Evolutionary conservation across 768 basidiomycete species (phyloP).

Genomic region (Leccinum aurantiacum): DNA sequence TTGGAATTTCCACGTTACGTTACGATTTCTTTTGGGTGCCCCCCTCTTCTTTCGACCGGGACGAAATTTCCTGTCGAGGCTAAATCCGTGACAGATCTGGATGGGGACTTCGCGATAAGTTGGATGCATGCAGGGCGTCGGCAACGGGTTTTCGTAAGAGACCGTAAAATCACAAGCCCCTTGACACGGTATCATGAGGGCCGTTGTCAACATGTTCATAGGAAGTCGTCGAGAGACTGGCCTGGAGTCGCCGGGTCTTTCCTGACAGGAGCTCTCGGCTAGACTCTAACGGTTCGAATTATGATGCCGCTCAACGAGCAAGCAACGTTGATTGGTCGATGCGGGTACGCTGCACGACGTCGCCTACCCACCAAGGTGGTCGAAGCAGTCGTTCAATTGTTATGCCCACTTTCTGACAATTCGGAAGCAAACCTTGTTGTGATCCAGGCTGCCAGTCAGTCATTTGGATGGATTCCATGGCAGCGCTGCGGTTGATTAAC

Average conservation of each 20-base stretch:
- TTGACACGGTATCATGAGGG: background rate
- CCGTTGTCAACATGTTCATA: background rate
- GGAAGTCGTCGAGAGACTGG: background rate
- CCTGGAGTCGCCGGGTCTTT: background rate
- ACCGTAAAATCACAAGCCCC: conserved; percentile 9
- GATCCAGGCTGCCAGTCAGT: background rate
- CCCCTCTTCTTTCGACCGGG: conserved; percentile 10
- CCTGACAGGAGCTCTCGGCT: background rate
- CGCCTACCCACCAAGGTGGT: conserved; percentile 1
- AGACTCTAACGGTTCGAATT: background rate
- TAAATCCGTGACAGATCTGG: conserved; percentile 8
- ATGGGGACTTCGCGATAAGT: conserved; percentile 20
- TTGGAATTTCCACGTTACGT: conserved; percentile 28
- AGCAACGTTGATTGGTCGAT: background rate
- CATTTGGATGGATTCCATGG: conserved; percentile 1
- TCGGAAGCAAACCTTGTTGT: conserved; percentile 2
- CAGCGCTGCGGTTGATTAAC: conserved; percentile 12
- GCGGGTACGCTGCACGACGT: background rate
- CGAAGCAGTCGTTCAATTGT: background rate
- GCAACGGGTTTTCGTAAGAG: conserved; percentile 24
- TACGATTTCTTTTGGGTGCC: conserved; percentile 8
- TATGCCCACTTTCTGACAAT: background rate
- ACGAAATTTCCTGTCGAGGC: conserved; percentile 17
- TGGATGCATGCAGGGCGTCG: conserved; percentile 13
- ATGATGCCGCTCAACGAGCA: background rate